A percentile compares a stretch with the other conserved stretches of the same genome.
Conservation (phyloP, 495 filamentous ascomycete species). For the Darksidea phi region DNA sequence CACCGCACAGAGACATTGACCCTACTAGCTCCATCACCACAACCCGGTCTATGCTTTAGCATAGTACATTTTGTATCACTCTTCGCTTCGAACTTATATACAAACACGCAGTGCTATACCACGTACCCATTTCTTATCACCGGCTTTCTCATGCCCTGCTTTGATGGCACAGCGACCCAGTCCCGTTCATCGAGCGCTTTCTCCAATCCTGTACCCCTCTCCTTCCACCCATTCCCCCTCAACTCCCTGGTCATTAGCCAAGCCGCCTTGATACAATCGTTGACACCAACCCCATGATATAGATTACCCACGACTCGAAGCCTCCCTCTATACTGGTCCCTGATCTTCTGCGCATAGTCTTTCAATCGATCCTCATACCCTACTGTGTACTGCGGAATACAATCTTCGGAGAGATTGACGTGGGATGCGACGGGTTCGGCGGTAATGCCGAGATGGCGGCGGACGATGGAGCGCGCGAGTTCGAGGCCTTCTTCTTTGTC, state of each 20-base stretch:
- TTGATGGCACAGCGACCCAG: not conserved
- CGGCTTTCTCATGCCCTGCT: not conserved
- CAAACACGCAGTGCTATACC: too few species aligned
- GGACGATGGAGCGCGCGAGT: constrained; percentile 67
- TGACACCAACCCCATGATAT: constrained; percentile 64
- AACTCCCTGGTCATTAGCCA: constrained; percentile 43
- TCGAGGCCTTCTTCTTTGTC: constrained; percentile 59
- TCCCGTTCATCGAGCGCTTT: not conserved
- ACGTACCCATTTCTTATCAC: too few species aligned
- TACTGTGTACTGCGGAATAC: constrained; percentile 86
- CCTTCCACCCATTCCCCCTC: constrained; percentile 20
- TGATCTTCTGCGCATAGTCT: constrained; percentile 53
- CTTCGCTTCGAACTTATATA: too few species aligned
- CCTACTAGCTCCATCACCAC: too few species aligned
- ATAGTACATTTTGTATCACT: too few species aligned
- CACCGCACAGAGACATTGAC: too few species aligned
- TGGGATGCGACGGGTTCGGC: constrained; percentile 56
- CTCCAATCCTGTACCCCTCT: constrained; percentile 12
- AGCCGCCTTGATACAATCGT: constrained; percentile 61
- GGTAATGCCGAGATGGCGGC: constrained; percentile 70
- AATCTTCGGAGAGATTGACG: constrained; percentile 66
- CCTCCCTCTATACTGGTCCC: constrained; percentile 56
- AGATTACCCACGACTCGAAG: constrained; percentile 77
- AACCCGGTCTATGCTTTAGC: too few species aligned
- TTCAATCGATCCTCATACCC: constrained; percentile 68